phyloP scores from a whole-genome alignment of 2,329 filamentous ascomycete species.

The Paecilomyces dactylethromorphus region DNA sequence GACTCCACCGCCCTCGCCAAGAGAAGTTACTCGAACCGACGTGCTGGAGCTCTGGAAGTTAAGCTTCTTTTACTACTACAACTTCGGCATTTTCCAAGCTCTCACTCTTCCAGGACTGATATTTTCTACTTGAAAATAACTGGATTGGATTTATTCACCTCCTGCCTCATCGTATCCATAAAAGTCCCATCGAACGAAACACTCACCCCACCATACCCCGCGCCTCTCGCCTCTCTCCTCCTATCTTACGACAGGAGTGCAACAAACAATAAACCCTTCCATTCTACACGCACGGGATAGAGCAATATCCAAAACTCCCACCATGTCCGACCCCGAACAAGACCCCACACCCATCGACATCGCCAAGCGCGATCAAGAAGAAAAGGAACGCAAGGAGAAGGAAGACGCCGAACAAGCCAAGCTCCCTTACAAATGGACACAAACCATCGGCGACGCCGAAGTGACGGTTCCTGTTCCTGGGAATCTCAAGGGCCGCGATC shows the following conservation, averaged over 20 bases:
- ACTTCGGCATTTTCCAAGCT: neutral
- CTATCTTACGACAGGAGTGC: neutral
- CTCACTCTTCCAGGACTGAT: neutral
- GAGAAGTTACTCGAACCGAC: neutral
- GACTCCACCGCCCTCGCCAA: neutral
- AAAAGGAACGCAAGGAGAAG: slow-evolving; percentile 57
- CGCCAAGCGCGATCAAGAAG: slow-evolving; percentile 48
- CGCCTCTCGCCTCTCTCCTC: neutral
- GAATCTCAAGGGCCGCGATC: slow-evolving; percentile 76
- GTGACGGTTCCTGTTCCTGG: slow-evolving; percentile 70
- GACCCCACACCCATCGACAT: slow-evolving; percentile 22
- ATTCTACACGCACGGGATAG: neutral
- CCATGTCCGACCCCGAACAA: slow-evolving; percentile 20
- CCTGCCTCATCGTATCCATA: neutral
- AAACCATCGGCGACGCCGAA: slow-evolving; percentile 85
- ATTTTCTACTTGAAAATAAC: neutral
- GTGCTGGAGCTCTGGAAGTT: neutral
- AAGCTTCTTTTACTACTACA: neutral
- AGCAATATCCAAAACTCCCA: neutral
- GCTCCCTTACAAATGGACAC: slow-evolving; percentile 95
- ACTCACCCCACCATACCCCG: neutral
- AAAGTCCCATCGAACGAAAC: neutral
- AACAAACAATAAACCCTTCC: neutral
- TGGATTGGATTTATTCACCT: neutral
- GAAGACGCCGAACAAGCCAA: slow-evolving; percentile 83